Base-by-base conservation (phyloP, 768 basidiomycete species). In the Leccinum uliginosum region DNA sequence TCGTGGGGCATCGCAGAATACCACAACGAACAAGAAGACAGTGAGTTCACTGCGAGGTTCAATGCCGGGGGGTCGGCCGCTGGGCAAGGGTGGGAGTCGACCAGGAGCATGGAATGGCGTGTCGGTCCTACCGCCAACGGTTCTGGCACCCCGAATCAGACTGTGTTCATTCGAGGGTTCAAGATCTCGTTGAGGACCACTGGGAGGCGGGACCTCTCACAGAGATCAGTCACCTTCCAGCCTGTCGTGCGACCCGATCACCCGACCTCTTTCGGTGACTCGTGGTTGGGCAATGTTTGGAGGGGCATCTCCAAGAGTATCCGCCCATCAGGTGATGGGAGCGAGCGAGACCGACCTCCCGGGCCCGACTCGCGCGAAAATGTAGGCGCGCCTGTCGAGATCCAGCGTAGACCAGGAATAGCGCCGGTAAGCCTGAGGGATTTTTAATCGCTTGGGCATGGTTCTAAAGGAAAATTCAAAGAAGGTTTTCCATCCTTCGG, bases 1-100 rank as follows among this genome's bases (percentile, higher is more conserved):
- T 64, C 71, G 0, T 76, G 72, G 70, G 66, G 65, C 8, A 58
- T 69, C 27, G 72, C 73, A 0, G 55, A 55, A 14, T 69, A 65
- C 35, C 53, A 56, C 12, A 53, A 62, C 24, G 59, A 59, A 29
- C 32, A 27, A 3, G 59, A 51, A 3, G 7, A 24, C 5, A 5
- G 38, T 12, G 55, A 55, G 2, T 57, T 65, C 23, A 38, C 48
- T 1, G 64, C 65, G 1, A 54, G 32, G 9, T 70, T 71, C 19
- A 56, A 60, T 11, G 55, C 47, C 4, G 61, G 43, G 44, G 50
- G 54, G 19, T 27, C 54, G 32, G 62, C 56, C n/a, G 35, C 56
- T 4, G 46, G 35, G 6, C 64, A 58, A 35, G 54, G 51, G 3
- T 67, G 68, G 65, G 55, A 65, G 51, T 26, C 61, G 44, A 55